phyloP scores from a whole-genome alignment of 805 yeast genomes.

The Tetrapisispora fleetii region DNA sequence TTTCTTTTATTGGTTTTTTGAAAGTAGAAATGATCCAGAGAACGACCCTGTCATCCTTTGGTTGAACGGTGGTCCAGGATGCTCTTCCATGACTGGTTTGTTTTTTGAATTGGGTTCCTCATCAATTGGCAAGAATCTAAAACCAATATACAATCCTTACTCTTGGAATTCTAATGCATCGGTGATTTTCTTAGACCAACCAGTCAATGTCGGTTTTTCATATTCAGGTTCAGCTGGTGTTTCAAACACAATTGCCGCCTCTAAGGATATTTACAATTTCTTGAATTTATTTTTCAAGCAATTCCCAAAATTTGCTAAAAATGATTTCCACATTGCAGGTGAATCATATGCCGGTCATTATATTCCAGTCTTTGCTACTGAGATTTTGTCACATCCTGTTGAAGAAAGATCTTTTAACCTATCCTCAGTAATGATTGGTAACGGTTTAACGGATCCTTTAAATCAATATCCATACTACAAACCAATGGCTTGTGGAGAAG shows the following conservation, averaged over 20 bases:
- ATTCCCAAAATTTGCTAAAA: slow-evolving; percentile 59
- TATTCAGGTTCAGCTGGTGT: slow-evolving; percentile 44
- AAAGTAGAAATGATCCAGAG: slow-evolving; percentile 77
- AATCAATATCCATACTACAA: slow-evolving; percentile 68
- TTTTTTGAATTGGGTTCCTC: slow-evolving; percentile 91
- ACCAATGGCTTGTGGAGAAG: slow-evolving; percentile 94
- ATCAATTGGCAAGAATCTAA: slow-evolving; percentile 49
- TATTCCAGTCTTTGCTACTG: slow-evolving; percentile 78
- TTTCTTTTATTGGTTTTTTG: slow-evolving; percentile 90
- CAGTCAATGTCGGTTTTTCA: slow-evolving; percentile 87
- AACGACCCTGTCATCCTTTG: slow-evolving; percentile 78
- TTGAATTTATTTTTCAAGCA: slow-evolving; percentile 72
- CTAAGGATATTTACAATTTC: slow-evolving; percentile 77
- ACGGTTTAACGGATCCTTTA: slow-evolving; percentile 82
- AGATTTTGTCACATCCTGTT: slow-evolving; percentile 54
- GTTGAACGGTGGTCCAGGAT: slow-evolving; percentile 97
- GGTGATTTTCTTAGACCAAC: slow-evolving; percentile 87
- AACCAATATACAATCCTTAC: slow-evolving; percentile 68
- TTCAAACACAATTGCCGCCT: slow-evolving; percentile 69
- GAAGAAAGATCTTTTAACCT: slow-evolving; percentile 52
- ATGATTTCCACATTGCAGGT: slow-evolving; percentile 72
- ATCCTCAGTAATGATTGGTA: slow-evolving; percentile 76
- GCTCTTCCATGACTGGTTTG: slow-evolving; percentile 83
- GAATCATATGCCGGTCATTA: slow-evolving; percentile 83
- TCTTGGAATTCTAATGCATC: slow-evolving; percentile 92